Evolutionary conservation across 768 basidiomycete genomes (phyloP), one percentile per base, ranked within the genome.

Genomic region (Boletellus sp.): DNA sequence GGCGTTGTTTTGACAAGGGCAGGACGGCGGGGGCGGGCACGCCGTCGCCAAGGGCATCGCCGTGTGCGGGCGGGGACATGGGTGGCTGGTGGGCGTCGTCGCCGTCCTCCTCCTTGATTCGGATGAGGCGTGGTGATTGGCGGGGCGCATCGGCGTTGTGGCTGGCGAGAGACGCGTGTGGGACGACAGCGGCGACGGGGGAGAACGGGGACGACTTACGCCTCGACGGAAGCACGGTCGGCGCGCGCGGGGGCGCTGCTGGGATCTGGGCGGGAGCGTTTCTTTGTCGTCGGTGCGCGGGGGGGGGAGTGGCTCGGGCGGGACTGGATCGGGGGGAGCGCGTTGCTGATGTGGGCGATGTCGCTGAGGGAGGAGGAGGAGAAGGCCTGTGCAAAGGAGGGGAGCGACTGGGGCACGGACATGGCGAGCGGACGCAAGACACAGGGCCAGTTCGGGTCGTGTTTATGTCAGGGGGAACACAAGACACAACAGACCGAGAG

Each of bases 371-470:
- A 80, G 1, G 78, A 76, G 45, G 58, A 71, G 64, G 77, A 80
- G 70, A 90, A 90, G 0, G 88, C 80, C 70, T 86, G 83, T 2
- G 84, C 82, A 67, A 90, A 90, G 37, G 88, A 85, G 35, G 88
- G 88, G 34, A 90, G 79, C 10, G 86, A 83, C 65, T 83, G 84
- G 53, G 73, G 70, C 53, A 70, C 66, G 54, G 77, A 73, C 76
- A 77, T 77, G 70, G 54, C 40, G 22, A 28, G 28, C 28, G 28
- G 8, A 28, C 28, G 28, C 28, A 28, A 28, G 28, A 28, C 28
- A 28, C n/a, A n/a, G n/a, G n/a, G 24, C 24, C 28, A 10, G 28
- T 28, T 28, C 28, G 28, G n/a, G 28, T 28, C 11, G 28, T 28
- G 28, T 28, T 28, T 28, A 28, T 28, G 28, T 28, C 28, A 28